Percentiles rank a stretch among this genome's conserved stretches.
Evolutionary conservation across 257 asterid species (phyloP).

Genomic region (Gynochthodes officinalis): DNA sequence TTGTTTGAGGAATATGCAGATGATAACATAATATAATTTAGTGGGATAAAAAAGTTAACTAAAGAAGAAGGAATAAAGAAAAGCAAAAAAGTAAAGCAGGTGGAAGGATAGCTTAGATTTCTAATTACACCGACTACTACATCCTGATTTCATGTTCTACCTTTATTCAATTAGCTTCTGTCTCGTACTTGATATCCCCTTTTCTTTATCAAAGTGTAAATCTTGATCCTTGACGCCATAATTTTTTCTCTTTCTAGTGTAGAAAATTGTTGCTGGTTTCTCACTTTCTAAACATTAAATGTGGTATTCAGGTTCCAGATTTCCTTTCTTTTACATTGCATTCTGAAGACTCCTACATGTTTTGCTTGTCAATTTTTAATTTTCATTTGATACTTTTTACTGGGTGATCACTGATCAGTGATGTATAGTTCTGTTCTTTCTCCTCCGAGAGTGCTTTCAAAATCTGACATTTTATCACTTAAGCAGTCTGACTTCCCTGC

Average conservation of each 20-base stretch:
- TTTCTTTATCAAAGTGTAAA: constrained; percentile 32
- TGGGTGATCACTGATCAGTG: too few relatives aligned
- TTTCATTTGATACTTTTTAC: not conserved
- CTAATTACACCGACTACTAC: constrained; percentile 28
- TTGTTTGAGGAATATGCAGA: constrained; percentile 25
- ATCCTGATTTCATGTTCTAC: constrained; percentile 17
- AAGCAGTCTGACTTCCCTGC: not conserved
- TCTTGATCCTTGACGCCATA: constrained; percentile 20
- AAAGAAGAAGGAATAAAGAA: constrained; percentile 32
- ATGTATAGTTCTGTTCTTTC: too few relatives aligned
- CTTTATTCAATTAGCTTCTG: constrained; percentile 27
- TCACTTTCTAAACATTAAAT: not conserved
- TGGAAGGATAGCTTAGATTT: constrained; percentile 26
- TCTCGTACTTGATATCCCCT: constrained; percentile 39
- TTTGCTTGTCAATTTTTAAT: not conserved
- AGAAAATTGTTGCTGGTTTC: constrained; percentile 13
- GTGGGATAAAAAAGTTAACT: constrained; percentile 27
- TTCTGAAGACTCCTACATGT: not conserved
- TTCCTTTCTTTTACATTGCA: constrained; percentile 1
- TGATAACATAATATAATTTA: constrained; percentile 33
- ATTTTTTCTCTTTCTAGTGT: not conserved
- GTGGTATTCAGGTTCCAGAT: constrained; percentile 8
- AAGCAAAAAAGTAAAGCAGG: constrained; percentile 39
- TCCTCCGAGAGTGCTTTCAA: too few relatives aligned
- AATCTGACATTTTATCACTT: not conserved